phyloP scores from a whole-genome alignment of 805 yeast genomes.

The Hyphopichia homilentoma region DNA sequence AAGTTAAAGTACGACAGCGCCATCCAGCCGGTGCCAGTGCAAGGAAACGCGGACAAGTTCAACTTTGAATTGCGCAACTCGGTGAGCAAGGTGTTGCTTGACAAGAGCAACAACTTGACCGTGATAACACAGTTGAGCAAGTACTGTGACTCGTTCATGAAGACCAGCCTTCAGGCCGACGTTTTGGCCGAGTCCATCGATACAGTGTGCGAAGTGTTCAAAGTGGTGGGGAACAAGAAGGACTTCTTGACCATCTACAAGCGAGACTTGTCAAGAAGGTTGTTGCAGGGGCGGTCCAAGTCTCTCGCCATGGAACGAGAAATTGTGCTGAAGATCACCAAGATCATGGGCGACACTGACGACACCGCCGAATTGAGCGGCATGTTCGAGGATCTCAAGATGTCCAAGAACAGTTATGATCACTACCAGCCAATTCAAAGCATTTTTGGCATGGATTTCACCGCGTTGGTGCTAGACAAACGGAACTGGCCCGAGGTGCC shows the following conservation, averaged over 20 bases:
- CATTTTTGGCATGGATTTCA: conserved; percentile 17
- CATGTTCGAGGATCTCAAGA: conserved; percentile 33
- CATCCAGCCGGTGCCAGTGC: neutral
- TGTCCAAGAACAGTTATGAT: conserved; percentile 14
- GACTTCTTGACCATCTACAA: conserved; percentile 29
- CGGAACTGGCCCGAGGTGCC: conserved; percentile 42
- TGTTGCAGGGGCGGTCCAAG: conserved; percentile 22
- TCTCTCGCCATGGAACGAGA: conserved; percentile 16
- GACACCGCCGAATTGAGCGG: conserved; percentile 22
- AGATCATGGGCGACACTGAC: conserved; percentile 29
- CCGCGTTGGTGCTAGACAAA: conserved; percentile 29
- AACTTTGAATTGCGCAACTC: conserved; percentile 30
- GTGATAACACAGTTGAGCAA: conserved; percentile 24
- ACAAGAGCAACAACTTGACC: conserved; percentile 10
- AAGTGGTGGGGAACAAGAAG: conserved; percentile 28
- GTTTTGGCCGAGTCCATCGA: no score
- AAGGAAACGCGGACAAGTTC: conserved; percentile 8
- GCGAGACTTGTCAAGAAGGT: conserved; percentile 34
- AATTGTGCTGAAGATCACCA: conserved; percentile 19
- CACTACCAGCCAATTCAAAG: neutral
- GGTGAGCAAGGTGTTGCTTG: conserved; percentile 16
- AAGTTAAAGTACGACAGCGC: no score
- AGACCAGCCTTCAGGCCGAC: no score
- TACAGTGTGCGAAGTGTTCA: no score
- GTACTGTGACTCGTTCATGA: conserved; percentile 28